Conservation (phyloP, 306 rosid genomes). For the Hippophae rhamnoides region DNA sequence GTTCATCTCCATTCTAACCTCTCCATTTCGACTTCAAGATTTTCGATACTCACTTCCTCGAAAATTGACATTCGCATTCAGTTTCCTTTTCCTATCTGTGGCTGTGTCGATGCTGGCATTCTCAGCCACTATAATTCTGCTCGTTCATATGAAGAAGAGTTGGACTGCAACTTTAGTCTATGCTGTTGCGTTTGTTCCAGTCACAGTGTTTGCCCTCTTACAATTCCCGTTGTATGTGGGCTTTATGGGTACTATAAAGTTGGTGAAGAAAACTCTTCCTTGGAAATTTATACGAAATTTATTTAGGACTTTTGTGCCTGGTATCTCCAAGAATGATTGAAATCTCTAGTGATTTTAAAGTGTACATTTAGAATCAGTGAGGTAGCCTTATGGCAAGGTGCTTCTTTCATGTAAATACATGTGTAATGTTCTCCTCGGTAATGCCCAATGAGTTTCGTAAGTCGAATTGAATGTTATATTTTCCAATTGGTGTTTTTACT, state of each 20-base stretch:
- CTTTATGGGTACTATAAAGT: not conserved
- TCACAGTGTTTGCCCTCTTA: not conserved
- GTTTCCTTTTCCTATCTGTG: slow-evolving; percentile 17
- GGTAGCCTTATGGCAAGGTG: too few relatives aligned
- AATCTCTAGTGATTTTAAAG: too few relatives aligned
- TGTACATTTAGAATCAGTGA: too few relatives aligned
- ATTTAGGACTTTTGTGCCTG: too few relatives aligned
- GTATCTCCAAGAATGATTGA: too few relatives aligned
- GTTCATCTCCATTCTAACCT: slow-evolving; percentile 27
- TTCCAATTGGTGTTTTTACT: too few relatives aligned
- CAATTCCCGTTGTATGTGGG: slow-evolving; percentile 5
- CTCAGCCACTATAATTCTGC: slow-evolving; percentile 16
- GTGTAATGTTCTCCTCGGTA: too few relatives aligned
- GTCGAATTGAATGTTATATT: too few relatives aligned
- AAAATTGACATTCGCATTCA: slow-evolving; percentile 13
- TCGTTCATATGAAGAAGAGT: not conserved
- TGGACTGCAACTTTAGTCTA: slow-evolving; percentile 16
- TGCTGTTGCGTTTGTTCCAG: slow-evolving; percentile 14
- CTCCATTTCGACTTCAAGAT: slow-evolving; percentile 15
- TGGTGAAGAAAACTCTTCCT: not conserved
- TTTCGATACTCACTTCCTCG: slow-evolving; percentile 21
- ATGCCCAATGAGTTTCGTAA: too few relatives aligned
- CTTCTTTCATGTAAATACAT: too few relatives aligned
- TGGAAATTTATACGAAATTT: not conserved
- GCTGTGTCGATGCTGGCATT: slow-evolving; percentile 21